Evolutionary conservation across 495 filamentous ascomycete genomes (phyloP), one percentile per base, ranked within the genome.

Genomic region (Hyaloscypha bicolor): DNA sequence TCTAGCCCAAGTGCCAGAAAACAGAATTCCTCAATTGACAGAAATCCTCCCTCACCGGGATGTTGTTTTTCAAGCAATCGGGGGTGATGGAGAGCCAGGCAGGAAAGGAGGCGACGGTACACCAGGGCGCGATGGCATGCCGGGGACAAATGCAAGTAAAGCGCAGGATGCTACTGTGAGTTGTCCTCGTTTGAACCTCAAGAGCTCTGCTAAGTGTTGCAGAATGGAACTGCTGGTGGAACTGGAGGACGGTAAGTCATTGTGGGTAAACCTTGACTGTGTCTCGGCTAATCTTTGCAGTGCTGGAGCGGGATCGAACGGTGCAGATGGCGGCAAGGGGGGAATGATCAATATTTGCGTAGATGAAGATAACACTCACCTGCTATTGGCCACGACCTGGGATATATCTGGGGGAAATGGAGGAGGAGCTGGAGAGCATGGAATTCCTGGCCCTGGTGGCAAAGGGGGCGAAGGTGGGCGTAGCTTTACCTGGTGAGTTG

Each of bases 81-180:
- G 78, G 11, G 76, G 72, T 2, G 60, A 74, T n/a, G 79, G 79
- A 14, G 67, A 74, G 16, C 68, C 75, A 42, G 79, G 77, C 1
- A 67, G 71, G 21, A 68, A 65, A 32, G 76, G 75, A 12, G 71
- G 73, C 73, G 75, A 45, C 57, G 66, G 55, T 66, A 65, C 21
- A 72, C 64, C n/a, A 62, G 59, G 66, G 72, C 66, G 62, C 66
- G 62, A 64, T 72, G 55, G 77, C 51, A 39, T 14, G n/a, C 62
- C 62, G 6, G 62, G 62, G 3, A 67, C 60, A 62, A 42, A 76
- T 67, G 56, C 68, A 14, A 71, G 74, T 60, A 77, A 70, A n/a
- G 71, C 72, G 8, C 62, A 64, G 29, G 62, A 64, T 37, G 62
- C 62, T 56, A 56, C 62, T 35, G 59, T 61, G 62, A 22, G 58